A percentile compares a stretch with the other conserved stretches of the same genome.
Conservation (phyloP, 768 basidiomycete species). For the Boletus sp. region DNA sequence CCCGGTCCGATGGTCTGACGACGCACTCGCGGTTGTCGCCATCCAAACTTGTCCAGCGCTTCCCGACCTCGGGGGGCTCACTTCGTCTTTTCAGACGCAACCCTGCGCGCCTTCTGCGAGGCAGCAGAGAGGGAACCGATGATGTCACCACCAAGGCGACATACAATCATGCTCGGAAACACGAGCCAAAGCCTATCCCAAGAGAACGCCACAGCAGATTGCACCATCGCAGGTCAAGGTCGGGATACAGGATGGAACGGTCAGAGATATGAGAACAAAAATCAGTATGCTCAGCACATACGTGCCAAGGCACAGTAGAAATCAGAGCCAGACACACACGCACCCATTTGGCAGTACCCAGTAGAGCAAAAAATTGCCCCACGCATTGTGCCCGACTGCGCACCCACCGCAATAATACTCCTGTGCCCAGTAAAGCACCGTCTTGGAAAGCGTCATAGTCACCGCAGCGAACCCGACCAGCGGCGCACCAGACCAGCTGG, state of each 20-base stretch:
- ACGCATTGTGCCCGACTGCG: conserved; percentile 68
- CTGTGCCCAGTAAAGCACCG: conserved; percentile 74
- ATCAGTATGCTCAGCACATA: conserved; percentile 4
- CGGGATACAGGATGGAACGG: not conserved
- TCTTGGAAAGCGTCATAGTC: conserved; percentile 83
- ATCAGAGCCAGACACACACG: conserved; percentile 32
- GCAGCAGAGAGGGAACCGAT: conserved; percentile 37
- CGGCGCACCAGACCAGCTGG: conserved; percentile 59
- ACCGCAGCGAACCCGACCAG: conserved; percentile 70
- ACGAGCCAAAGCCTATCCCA: conserved; percentile 71
- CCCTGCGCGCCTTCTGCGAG: conserved; percentile 26
- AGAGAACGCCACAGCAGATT: not conserved
- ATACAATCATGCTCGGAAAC: conserved; percentile 59
- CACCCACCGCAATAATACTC: conserved; percentile 79
- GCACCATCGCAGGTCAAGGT: not conserved
- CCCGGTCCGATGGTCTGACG: not conserved
- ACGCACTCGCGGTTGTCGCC: not conserved
- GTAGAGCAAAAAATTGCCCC: conserved; percentile 46
- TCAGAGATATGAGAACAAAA: too few relatives aligned
- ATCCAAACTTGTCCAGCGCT: not conserved
- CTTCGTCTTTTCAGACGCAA: conserved; percentile 30
- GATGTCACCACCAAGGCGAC: conserved; percentile 63
- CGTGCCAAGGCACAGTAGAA: not conserved
- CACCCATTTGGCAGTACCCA: conserved; percentile 84
- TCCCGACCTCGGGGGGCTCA: conserved; percentile 3